Percentiles rank a stretch among this genome's conserved stretches.
phyloP scores from a whole-genome alignment of 1,284 basidiomycete genomes.

The Wolfiporia cocos region DNA sequence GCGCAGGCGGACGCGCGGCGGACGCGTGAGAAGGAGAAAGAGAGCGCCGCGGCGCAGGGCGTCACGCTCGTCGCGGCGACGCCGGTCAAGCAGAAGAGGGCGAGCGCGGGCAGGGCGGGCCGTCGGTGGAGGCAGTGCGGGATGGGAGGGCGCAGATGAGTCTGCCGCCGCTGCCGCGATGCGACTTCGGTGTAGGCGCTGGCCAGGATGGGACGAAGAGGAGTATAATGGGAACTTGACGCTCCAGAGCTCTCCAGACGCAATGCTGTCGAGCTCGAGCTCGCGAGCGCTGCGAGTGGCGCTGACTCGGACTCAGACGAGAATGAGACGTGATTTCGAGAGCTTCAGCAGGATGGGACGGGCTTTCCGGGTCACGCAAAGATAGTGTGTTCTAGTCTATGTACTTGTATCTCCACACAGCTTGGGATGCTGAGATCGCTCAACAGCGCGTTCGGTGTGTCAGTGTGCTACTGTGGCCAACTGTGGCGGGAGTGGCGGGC shows the following conservation, averaged over 20 bases:
- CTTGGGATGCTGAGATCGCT: too few relatives aligned
- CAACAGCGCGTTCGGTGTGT: too few relatives aligned
- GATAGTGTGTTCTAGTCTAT: too few relatives aligned
- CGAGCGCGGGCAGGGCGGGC: neutral
- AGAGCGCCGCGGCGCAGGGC: conserved; percentile 21
- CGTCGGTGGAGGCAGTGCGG: neutral
- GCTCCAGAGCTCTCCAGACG: conserved; percentile 32
- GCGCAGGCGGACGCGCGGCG: conserved; percentile 10
- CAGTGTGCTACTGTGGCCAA: too few relatives aligned
- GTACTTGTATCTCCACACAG: too few relatives aligned
- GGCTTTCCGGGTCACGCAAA: too few relatives aligned
- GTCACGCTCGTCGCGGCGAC: conserved; percentile 55
- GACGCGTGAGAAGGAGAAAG: conserved; percentile 2
- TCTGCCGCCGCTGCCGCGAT: neutral
- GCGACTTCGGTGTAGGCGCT: neutral
- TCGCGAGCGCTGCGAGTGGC: neutral
- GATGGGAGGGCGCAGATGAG: too few relatives aligned
- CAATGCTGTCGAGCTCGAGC: conserved; percentile 24
- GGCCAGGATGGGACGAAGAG: conserved; percentile 8
- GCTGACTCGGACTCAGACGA: conserved; percentile 2
- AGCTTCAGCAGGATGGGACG: conserved; percentile 9
- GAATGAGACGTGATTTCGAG: conserved; percentile 10
- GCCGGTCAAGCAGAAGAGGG: conserved; percentile 37
- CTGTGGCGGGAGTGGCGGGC: too few relatives aligned
- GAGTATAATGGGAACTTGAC: conserved; percentile 32